phyloP scores from a whole-genome alignment of 192 early-diverging fungal genomes.

The Geranomyces michiganensis region DNA sequence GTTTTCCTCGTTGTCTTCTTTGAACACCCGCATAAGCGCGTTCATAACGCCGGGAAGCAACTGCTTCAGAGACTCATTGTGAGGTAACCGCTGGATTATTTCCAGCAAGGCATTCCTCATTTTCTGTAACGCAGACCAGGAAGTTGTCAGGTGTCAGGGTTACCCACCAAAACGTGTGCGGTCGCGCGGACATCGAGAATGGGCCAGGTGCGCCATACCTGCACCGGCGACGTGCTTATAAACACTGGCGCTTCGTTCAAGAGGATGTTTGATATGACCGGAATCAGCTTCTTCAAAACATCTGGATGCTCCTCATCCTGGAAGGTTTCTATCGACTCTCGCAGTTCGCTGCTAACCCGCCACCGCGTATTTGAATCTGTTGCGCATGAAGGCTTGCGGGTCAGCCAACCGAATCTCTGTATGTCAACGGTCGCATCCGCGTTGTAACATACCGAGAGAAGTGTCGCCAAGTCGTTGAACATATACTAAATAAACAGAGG shows the following conservation, averaged over 20 bases:
- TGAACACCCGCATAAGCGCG: slow-evolving; percentile 73
- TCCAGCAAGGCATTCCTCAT: slow-evolving; percentile 85
- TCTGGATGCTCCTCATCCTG: slow-evolving; percentile 84
- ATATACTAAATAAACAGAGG: slow-evolving; percentile 23
- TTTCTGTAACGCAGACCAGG: slow-evolving; percentile 69
- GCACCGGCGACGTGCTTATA: slow-evolving; percentile 28
- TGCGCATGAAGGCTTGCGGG: not conserved
- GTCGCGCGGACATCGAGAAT: too few species aligned
- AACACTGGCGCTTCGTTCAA: slow-evolving; percentile 25
- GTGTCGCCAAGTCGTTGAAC: slow-evolving; percentile 25
- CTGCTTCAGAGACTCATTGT: slow-evolving; percentile 77
- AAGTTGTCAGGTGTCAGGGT: not conserved
- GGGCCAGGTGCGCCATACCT: slow-evolving; percentile 27
- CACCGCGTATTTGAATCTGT: slow-evolving; percentile 72
- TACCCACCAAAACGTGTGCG: not conserved
- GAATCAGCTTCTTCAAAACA: slow-evolving; percentile 77
- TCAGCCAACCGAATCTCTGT: not conserved
- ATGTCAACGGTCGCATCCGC: not conserved
- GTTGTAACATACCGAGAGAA: slow-evolving; percentile 14
- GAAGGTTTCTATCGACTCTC: slow-evolving; percentile 89
- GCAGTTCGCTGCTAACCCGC: slow-evolving; percentile 80
- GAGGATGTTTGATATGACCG: slow-evolving; percentile 79
- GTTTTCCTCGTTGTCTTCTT: slow-evolving; percentile 97
- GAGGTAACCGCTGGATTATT: slow-evolving; percentile 89
- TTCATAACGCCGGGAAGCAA: slow-evolving; percentile 79